Evolutionary conservation across 2,329 filamentous ascomycete genomes (phyloP).

Genomic region (Colletotrichum phormii): DNA sequence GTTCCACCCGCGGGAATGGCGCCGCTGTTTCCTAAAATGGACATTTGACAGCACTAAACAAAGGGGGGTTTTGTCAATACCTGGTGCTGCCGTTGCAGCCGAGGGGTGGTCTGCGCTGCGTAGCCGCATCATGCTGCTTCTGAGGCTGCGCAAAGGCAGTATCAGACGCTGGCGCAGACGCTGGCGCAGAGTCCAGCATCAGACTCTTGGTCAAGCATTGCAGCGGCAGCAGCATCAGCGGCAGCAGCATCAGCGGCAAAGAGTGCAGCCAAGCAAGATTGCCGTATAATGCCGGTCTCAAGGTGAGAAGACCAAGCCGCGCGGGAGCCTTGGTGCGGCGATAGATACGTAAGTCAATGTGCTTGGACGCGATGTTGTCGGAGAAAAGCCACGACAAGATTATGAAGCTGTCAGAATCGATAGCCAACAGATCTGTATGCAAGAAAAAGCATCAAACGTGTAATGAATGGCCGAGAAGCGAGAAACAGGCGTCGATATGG

Average conservation of each 20-base stretch:
- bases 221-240: constrained; percentile 14
- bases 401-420: background rate
- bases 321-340: constrained; percentile 8
- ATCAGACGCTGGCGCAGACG: constrained; percentile 13
- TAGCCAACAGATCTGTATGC: constrained; percentile 5
- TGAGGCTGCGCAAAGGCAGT: constrained; percentile 12
- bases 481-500: background rate
- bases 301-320: constrained; percentile 11
- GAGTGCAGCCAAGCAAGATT: constrained; percentile 11
- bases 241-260: constrained; percentile 14
- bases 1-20: constrained; percentile 30
- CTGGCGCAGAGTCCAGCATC: background rate
- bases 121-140: constrained; percentile 4
- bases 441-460: background rate
- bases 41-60: constrained; percentile 28
- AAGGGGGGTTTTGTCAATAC: constrained; percentile 6
- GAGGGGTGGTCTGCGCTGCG: background rate
- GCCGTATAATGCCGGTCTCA: background rate
- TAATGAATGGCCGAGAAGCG: constrained; percentile 13
- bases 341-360: constrained; percentile 2
- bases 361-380: background rate
- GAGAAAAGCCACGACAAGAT: background rate
- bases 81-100: constrained; percentile 9
- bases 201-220: constrained; percentile 16
- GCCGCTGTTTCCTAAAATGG: constrained; percentile 30